Conservation (phyloP, 164 flowering plant genomes). For the Vitis labrusca region DNA sequence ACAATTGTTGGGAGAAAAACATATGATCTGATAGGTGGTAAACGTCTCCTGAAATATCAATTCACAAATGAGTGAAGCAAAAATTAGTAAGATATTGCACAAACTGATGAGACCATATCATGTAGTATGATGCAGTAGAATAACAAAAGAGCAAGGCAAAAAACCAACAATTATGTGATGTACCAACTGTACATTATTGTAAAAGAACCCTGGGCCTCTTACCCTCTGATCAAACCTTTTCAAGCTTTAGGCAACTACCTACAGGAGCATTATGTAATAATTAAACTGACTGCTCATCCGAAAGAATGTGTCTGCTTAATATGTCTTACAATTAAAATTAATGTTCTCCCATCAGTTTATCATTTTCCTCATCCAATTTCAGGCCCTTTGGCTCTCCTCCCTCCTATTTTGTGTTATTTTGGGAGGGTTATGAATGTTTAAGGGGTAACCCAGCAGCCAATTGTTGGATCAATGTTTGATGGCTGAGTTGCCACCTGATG, state of each 20-base stretch:
- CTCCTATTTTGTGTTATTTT: too few species aligned
- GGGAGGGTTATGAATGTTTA: background rate
- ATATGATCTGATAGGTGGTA: slow-evolving; percentile 70
- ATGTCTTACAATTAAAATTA: background rate
- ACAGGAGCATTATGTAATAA: background rate
- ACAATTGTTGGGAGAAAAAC: slow-evolving; percentile 65
- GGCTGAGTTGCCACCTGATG: background rate
- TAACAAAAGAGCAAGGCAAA: background rate
- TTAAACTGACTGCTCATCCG: background rate
- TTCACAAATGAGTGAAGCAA: slow-evolving; percentile 3
- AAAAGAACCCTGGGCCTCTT: background rate
- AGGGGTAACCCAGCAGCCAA: background rate
- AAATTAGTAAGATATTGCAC: background rate
- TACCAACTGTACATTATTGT: background rate
- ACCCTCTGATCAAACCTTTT: background rate
- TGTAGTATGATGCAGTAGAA: too few species aligned
- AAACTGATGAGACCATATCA: too few species aligned
- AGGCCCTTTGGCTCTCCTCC: too few species aligned
- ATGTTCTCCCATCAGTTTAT: background rate
- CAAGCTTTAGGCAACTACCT: background rate
- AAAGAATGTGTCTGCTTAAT: background rate
- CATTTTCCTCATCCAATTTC: background rate
- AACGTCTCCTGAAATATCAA: slow-evolving; percentile 57
- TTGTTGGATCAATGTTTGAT: background rate
- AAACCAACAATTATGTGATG: background rate